phyloP scores from a whole-genome alignment of 257 asterid species.

The Solanum lignicaule region DNA sequence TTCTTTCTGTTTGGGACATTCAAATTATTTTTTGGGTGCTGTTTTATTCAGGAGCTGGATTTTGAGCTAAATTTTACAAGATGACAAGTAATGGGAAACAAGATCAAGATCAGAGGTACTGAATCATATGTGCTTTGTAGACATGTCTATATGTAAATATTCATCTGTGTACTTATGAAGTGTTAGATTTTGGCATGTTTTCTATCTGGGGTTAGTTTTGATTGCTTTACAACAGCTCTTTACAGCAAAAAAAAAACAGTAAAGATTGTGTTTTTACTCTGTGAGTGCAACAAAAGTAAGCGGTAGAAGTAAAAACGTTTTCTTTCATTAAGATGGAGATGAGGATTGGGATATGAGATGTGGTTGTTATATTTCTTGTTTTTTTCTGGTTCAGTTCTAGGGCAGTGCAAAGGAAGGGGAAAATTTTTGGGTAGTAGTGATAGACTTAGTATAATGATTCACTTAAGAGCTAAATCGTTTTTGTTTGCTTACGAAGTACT shows the following conservation, averaged over 20 bases:
- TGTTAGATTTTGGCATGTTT: background rate
- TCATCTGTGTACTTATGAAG: background rate
- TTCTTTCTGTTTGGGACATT: background rate
- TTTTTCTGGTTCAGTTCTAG: background rate
- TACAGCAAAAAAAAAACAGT: background rate
- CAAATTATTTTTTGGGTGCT: background rate
- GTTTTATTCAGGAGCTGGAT: slow-evolving; percentile 6
- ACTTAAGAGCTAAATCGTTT: background rate
- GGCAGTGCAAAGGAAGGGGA: background rate
- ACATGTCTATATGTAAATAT: background rate
- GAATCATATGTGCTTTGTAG: background rate
- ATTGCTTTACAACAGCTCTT: background rate
- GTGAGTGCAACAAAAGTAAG: background rate
- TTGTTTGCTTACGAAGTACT: background rate
- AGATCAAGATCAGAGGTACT: slow-evolving; percentile 66
- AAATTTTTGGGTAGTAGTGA: background rate
- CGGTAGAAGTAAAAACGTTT: background rate
- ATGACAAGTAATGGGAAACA: slow-evolving; percentile 37
- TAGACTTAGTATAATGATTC: background rate
- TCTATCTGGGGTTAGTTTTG: background rate
- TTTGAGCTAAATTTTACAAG: slow-evolving; percentile 8
- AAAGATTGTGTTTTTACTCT: background rate
- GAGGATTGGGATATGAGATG: background rate
- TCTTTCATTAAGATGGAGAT: background rate
- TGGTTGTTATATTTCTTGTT: background rate